These are phyloP conservation scores for Cinnamomum chago DNA, from an alignment of 164 flowering plant genomes.

Conservation along the genomic window DNA sequence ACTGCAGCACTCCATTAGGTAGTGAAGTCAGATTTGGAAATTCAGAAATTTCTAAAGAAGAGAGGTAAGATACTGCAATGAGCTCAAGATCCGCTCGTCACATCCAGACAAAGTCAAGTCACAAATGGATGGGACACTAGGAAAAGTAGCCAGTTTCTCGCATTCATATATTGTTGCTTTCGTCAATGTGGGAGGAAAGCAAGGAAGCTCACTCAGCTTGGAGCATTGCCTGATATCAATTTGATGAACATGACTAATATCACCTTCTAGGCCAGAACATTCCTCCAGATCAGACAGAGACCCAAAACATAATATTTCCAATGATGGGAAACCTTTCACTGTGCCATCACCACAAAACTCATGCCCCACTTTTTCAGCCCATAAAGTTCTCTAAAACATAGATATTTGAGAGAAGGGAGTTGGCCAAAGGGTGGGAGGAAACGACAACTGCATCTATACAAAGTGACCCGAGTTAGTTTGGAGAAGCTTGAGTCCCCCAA, in stretches of 20 bases:
- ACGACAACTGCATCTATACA: neutral
- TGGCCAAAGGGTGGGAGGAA: conserved; percentile 7
- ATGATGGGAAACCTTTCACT: too few relatives aligned
- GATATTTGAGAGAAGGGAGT: conserved; percentile 1
- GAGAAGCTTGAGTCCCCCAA: neutral
- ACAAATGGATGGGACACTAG: too few relatives aligned
- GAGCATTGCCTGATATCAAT: neutral
- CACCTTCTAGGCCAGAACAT: conserved; percentile 1
- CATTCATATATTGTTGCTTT: too few relatives aligned
- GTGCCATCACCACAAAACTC: too few relatives aligned
- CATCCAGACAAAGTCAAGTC: neutral
- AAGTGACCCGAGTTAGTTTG: neutral
- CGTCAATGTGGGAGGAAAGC: neutral
- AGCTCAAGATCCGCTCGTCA: neutral
- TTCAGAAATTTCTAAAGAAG: neutral
- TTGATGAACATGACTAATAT: neutral
- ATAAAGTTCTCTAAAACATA: neutral
- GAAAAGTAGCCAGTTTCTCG: too few relatives aligned
- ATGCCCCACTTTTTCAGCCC: too few relatives aligned
- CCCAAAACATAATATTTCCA: too few relatives aligned
- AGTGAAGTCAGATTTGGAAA: too few relatives aligned
- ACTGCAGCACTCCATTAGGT: too few relatives aligned
- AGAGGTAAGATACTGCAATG: neutral
- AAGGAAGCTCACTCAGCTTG: neutral
- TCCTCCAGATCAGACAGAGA: conserved; percentile 1